Percentiles rank a stretch among this genome's conserved stretches.
Conservation (phyloP, 768 basidiomycete genomes). For the Termitomyces sp. region DNA sequence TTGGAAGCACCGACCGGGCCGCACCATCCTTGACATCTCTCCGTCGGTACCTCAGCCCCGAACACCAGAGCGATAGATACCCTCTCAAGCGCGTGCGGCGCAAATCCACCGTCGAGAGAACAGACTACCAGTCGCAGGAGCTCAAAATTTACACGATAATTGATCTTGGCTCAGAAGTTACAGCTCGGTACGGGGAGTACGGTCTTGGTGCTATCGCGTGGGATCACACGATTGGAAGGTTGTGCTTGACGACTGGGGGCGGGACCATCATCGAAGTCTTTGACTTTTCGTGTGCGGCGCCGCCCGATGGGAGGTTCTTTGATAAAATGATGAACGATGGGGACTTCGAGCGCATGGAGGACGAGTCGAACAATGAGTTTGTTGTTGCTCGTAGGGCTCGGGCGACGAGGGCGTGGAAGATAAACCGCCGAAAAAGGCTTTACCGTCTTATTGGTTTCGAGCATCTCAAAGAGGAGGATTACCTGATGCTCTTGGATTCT, state of each 20-base stretch:
- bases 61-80: conserved; percentile 12
- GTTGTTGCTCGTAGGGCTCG: neutral
- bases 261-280: conserved; percentile 38
- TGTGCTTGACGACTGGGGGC: conserved; percentile 45
- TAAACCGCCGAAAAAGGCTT: no score
- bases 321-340: conserved; percentile 27
- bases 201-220: conserved; percentile 52
- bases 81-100: conserved; percentile 5
- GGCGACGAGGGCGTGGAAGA: no score
- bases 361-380: neutral
- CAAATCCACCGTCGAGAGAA: conserved; percentile 13
- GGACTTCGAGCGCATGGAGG: neutral
- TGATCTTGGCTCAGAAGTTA: conserved; percentile 5
- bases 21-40: conserved; percentile 31
- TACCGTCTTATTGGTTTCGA: no score
- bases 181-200: conserved; percentile 12
- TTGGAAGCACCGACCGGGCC: conserved; percentile 27
- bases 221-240: conserved; percentile 63
- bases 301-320: conserved; percentile 24
- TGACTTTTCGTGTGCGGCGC: conserved; percentile 37
- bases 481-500: no score
- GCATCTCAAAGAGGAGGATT: no score
- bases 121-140: conserved; percentile 17
- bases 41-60: conserved; percentile 34
- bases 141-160: conserved; percentile 12